phyloP scores from a whole-genome alignment of 768 basidiomycete species.

The Rhizopogon vinicolor region DNA sequence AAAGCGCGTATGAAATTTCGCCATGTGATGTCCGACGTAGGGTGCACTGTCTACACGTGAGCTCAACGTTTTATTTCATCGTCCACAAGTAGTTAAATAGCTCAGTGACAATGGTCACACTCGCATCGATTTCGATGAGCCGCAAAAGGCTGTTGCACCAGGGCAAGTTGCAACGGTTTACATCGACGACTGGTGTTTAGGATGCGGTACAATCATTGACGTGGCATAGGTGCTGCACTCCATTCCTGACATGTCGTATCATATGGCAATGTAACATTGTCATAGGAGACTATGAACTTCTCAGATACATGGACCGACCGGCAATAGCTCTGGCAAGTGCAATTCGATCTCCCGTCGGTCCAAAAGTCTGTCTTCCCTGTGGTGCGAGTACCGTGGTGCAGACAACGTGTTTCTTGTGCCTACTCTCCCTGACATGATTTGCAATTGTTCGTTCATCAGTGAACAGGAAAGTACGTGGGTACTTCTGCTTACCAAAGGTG shows the following conservation, averaged over 20 bases:
- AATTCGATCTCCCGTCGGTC: too few relatives aligned
- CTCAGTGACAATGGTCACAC: constrained; percentile 22
- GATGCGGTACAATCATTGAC: constrained; percentile 64
- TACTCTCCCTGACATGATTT: too few relatives aligned
- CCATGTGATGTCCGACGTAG: constrained; percentile 58
- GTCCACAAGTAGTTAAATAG: constrained; percentile 4
- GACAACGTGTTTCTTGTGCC: too few relatives aligned
- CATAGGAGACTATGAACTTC: background rate
- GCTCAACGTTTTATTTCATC: constrained; percentile 9
- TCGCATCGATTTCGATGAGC: constrained; percentile 48
- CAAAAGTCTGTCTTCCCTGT: too few relatives aligned
- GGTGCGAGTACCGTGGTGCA: too few relatives aligned
- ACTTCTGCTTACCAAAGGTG: too few relatives aligned
- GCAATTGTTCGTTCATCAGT: background rate
- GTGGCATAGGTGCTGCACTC: constrained; percentile 6
- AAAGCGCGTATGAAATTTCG: constrained; percentile 55
- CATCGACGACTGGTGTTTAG: constrained; percentile 74
- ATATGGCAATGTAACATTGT: too few relatives aligned
- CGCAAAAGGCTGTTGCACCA: constrained; percentile 64
- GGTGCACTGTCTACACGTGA: constrained; percentile 50
- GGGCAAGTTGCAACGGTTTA: constrained; percentile 83
- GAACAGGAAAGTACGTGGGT: background rate
- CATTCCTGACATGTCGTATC: too few relatives aligned
- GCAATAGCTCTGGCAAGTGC: too few relatives aligned
- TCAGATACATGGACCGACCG: background rate